A percentile compares a stretch with the other conserved stretches of the same genome.
phyloP scores from a whole-genome alignment of 2,329 filamentous ascomycete species.

The Paraphoma sp. region DNA sequence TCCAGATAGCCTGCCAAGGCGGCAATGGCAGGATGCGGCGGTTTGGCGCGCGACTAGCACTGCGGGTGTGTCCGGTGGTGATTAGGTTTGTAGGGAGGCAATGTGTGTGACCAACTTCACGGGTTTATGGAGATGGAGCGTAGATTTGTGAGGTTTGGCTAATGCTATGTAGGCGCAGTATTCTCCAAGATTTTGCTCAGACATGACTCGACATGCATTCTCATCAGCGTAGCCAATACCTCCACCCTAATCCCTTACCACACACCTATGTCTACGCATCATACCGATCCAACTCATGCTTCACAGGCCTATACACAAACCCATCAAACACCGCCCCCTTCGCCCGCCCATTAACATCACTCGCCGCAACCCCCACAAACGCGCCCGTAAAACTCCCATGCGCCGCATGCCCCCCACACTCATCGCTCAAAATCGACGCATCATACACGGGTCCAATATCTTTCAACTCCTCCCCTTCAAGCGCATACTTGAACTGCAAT shows the following conservation, averaged over 20 bases:
- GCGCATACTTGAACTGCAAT: conserved; percentile 65
- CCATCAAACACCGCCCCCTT: conserved; percentile 40
- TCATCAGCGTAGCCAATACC: too few relatives aligned
- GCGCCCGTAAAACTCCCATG: conserved; percentile 71
- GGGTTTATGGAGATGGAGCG: neutral
- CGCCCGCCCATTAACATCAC: conserved; percentile 39
- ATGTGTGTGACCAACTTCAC: neutral
- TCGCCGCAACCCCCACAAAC: conserved; percentile 44
- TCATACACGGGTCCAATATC: conserved; percentile 64
- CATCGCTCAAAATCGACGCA: conserved; percentile 66
- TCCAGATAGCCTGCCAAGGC: neutral
- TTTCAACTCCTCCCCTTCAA: conserved; percentile 54
- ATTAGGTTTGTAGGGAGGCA: too few relatives aligned
- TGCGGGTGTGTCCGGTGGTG: too few relatives aligned
- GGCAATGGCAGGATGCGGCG: too few relatives aligned
- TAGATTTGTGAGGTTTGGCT: conserved; percentile 4
- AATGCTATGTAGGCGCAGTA: too few relatives aligned
- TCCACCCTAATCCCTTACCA: too few relatives aligned
- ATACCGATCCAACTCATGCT: conserved; percentile 41
- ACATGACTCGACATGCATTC: too few relatives aligned
- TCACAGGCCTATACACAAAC: conserved; percentile 39
- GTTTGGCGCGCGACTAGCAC: too few relatives aligned
- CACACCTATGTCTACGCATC: too few relatives aligned
- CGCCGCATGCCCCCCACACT: conserved; percentile 67
- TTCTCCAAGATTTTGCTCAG: too few relatives aligned